These are phyloP conservation scores for Mayamaea pseudoterrestris DNA, from an alignment of 108 stramenopile genomes.

Conservation along the genomic window DNA sequence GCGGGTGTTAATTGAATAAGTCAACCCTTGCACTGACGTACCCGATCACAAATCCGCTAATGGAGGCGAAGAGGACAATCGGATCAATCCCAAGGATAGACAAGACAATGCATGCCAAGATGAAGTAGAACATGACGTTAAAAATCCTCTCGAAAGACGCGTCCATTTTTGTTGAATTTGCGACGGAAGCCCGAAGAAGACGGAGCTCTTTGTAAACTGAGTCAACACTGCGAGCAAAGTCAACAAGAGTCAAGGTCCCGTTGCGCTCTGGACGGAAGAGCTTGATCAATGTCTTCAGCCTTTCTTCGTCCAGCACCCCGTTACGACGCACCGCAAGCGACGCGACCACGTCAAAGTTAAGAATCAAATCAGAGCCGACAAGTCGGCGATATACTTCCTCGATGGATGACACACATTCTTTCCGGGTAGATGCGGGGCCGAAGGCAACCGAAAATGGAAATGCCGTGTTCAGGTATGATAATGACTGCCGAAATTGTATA, in stretches of 20 bases:
- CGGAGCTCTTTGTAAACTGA: conserved; percentile 50
- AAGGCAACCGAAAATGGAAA: conserved; percentile 48
- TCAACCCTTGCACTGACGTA: too few relatives aligned
- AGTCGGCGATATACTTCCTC: conserved; percentile 42
- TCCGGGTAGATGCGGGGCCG: conserved; percentile 38
- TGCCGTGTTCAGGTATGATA: conserved; percentile 37
- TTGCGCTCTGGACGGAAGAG: conserved; percentile 38
- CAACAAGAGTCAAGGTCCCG: conserved; percentile 32
- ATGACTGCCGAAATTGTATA: conserved; percentile 43
- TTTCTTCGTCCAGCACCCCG: conserved; percentile 27
- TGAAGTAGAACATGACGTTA: conserved; percentile 43
- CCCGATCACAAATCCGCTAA: conserved; percentile 25
- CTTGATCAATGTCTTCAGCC: conserved; percentile 36
- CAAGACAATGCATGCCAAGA: conserved; percentile 25
- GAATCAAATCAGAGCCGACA: conserved; percentile 7
- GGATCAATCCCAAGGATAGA: conserved; percentile 27
- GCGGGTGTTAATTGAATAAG: too few relatives aligned
- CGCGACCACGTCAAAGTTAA: conserved; percentile 46
- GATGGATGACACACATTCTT: conserved; percentile 42
- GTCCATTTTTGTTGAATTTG: conserved; percentile 55
- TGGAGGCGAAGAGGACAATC: conserved; percentile 23
- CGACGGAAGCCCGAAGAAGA: conserved; percentile 46
- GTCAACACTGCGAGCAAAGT: conserved; percentile 47
- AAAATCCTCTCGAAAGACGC: conserved; percentile 21
- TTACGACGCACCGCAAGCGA: conserved; percentile 23